phyloP scores from a whole-genome alignment of 768 basidiomycete species.

The Amanita pseudoporphyria region DNA sequence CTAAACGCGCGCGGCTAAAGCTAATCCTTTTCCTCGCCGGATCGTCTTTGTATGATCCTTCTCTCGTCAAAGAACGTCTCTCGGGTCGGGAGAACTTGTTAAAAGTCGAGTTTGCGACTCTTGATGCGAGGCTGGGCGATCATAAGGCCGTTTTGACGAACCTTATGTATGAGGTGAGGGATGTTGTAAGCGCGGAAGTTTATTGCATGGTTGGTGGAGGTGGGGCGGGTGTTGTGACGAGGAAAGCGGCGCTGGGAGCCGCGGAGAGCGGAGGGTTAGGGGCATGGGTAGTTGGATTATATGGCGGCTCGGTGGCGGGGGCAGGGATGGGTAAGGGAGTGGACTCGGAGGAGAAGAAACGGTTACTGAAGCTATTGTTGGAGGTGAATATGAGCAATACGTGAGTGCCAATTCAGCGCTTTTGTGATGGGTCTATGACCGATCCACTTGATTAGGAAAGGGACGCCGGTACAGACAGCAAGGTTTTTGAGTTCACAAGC shows the following conservation, averaged over 20 bases:
- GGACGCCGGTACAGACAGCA: conserved; percentile 48
- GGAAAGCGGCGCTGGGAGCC: conserved; percentile 41
- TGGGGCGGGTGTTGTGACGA: conserved; percentile 57
- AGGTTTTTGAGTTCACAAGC: conserved; percentile 74
- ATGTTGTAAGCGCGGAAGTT: conserved; percentile 70
- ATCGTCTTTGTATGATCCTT: conserved; percentile 57
- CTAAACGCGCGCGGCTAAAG: conserved; percentile 67
- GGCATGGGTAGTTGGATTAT: conserved; percentile 43
- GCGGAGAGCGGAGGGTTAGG: conserved; percentile 40
- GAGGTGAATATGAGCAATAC: conserved; percentile 80
- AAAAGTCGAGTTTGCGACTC: conserved; percentile 5
- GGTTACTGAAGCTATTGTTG: conserved; percentile 59
- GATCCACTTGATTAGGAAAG: conserved; percentile 30
- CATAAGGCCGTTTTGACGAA: conserved; percentile 56
- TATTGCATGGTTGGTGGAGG: conserved; percentile 75
- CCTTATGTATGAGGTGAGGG: conserved; percentile 62
- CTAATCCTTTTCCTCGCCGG: conserved; percentile 73
- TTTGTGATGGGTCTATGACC: neutral
- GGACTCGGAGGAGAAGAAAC: conserved; percentile 25
- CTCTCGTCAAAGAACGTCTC: conserved; percentile 33
- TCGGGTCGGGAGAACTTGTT: conserved; percentile 38
- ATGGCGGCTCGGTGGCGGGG: conserved; percentile 22
- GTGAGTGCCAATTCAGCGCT: conserved; percentile 19
- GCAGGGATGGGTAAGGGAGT: conserved; percentile 32
- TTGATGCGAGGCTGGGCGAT: conserved; percentile 17